Percentiles rank a stretch among this genome's conserved stretches.
phyloP scores from a whole-genome alignment of 371 early-diverging fungal species.

The Mucor racemosus region DNA sequence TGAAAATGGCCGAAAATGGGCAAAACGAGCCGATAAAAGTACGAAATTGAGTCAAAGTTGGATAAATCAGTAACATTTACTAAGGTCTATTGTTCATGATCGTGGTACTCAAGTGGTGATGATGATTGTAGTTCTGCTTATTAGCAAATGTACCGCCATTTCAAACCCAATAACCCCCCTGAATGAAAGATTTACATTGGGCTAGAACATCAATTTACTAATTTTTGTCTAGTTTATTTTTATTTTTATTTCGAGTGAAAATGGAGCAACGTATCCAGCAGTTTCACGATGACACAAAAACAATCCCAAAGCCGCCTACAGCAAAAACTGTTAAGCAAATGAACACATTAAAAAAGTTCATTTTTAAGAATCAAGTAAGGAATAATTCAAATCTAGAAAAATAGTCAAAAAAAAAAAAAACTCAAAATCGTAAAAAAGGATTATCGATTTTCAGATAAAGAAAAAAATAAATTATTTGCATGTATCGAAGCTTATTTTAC shows the following conservation, averaged over 20 bases:
- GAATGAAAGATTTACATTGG: background rate
- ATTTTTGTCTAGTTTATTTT: background rate
- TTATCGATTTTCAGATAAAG: conserved; percentile 44
- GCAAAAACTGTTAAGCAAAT: conserved; percentile 41
- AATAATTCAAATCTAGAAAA: background rate
- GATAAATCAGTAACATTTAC: no score
- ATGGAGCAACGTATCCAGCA: conserved; percentile 47
- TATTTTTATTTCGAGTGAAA: background rate
- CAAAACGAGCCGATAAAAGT: no score
- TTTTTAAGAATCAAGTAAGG: conserved; percentile 39
- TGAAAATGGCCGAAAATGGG: no score
- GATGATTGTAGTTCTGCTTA: no score
- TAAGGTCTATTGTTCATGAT: no score
- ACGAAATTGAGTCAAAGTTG: no score
- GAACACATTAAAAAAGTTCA: conserved; percentile 37
- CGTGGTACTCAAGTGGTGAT: no score
- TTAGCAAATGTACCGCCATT: no score
- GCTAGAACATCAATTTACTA: background rate
- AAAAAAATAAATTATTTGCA: conserved; percentile 47
- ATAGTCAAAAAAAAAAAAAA: background rate
- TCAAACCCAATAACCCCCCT: background rate
- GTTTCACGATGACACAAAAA: conserved; percentile 44
- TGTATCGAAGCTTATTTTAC: conserved; percentile 48
- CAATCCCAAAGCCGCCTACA: conserved; percentile 39
- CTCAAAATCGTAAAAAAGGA: conserved; percentile 22